Percentiles rank a stretch among this genome's conserved stretches.
These are phyloP conservation scores for Lolium perenne DNA, from an alignment of 176 grass and related monocot species.

Conservation along the genomic window DNA sequence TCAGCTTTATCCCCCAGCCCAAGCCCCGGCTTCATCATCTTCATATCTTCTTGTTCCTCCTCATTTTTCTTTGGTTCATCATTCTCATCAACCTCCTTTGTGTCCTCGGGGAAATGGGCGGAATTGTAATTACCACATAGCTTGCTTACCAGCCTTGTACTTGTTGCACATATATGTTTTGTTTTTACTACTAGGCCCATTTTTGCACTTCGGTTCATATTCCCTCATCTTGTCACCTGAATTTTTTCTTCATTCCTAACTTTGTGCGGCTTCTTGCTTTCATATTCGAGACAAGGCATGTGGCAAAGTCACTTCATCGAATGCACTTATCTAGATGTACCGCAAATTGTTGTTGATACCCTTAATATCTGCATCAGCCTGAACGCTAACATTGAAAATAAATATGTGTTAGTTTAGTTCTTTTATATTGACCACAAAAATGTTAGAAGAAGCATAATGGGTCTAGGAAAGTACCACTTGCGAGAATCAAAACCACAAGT, in stretches of 20 bases:
- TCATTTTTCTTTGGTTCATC: background rate
- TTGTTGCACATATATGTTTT: constrained; percentile 35
- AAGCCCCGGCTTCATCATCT: constrained; percentile 59
- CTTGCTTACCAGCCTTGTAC: constrained; percentile 50
- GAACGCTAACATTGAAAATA: constrained; percentile 51
- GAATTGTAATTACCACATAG: constrained; percentile 71
- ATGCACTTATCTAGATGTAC: constrained; percentile 67
- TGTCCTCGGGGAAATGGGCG: constrained; percentile 60
- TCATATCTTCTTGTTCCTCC: constrained; percentile 59
- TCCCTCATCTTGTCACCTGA: constrained; percentile 25
- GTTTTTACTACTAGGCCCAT: constrained; percentile 26
- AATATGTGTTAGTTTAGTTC: constrained; percentile 20
- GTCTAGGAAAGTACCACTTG: background rate
- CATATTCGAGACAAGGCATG: constrained; percentile 57
- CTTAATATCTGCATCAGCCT: constrained; percentile 76
- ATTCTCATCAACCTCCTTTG: constrained; percentile 41
- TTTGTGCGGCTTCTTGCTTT: constrained; percentile 71
- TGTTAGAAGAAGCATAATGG: background rate
- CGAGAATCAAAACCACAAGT: background rate
- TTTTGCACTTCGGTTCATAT: constrained; percentile 59
- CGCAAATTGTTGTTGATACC: constrained; percentile 81
- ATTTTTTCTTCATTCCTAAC: constrained; percentile 71
- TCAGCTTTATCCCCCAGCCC: constrained; percentile 34
- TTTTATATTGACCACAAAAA: background rate
- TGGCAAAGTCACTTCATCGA: constrained; percentile 56